Percentiles rank a stretch among this genome's conserved stretches.
These are phyloP conservation scores for Gracilaria domingensis DNA, from an alignment of 23 red algal species.

Conservation along the genomic window DNA sequence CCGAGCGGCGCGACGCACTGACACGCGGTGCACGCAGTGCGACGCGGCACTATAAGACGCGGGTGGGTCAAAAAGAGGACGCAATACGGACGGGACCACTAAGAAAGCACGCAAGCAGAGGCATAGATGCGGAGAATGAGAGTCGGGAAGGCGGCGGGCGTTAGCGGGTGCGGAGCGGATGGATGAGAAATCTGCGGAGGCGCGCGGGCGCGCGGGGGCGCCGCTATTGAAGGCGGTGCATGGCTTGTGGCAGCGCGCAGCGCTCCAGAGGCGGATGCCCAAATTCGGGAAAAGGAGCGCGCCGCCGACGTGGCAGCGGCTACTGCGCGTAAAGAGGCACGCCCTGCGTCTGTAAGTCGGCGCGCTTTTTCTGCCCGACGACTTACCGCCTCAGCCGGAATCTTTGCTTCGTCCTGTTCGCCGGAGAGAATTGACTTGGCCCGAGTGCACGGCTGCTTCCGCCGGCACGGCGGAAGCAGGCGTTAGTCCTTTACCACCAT, in stretches of 20 bases:
- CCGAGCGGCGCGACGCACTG: background rate
- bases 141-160: background rate
- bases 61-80: background rate
- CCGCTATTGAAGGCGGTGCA: background rate
- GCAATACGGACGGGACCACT: background rate
- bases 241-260: background rate
- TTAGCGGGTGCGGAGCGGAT: background rate
- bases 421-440: no score
- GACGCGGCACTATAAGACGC: background rate
- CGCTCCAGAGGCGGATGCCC: background rate
- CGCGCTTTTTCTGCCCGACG: background rate
- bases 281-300: slow-evolving; percentile 1
- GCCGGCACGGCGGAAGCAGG: no score
- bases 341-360: background rate
- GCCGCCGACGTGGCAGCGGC: slow-evolving; percentile 15
- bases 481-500: no score
- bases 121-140: background rate
- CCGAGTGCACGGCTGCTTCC: no score
- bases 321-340: background rate
- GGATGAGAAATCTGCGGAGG: background rate
- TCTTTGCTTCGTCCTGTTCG: no score
- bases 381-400: no score
- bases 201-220: background rate
- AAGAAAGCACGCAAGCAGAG: background rate
- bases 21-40: background rate